Base-by-base conservation (phyloP, 2,329 filamentous ascomycete genomes). In the Penicillium crustosum region DNA sequence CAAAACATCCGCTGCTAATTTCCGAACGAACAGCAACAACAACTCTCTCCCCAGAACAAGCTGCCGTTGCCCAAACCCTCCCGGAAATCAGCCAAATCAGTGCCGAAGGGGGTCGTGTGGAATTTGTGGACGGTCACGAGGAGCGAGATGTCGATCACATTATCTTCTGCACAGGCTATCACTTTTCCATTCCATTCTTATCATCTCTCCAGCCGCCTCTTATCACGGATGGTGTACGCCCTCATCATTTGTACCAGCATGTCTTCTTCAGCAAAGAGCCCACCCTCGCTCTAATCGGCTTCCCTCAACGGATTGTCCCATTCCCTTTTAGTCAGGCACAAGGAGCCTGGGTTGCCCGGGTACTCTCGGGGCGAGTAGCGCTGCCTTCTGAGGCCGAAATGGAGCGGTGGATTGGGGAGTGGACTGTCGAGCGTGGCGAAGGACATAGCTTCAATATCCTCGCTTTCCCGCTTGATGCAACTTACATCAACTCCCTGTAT, bases 401-500 rank as follows among this genome's bases (percentile, higher is more conserved):
- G 57, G 44, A 59, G 15, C 29, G 43, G 10, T 59, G 57, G 57
- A 57, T 57, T 23, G 19, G 15, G 9, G 38, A 53, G 2, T 59
- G 57, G 57, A 42, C 44, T 2, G 29, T 17, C 2, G 5, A 13
- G 6, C 53, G 44, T 7, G 60, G 60, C 7, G 53, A 57, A 4
- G 57, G 53, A 8, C 51, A 41, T 8, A 49, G 31, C 15, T 61
- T 61, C 19, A 60, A 61, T 38, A 48, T 29, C 9, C 50, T 62
- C 33, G 55, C 49, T 3, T 58, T 58, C 19, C 59, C 58, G 8
- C 41, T 58, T 13, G 60, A 62, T 50, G 59, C 56, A 19, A 36
- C 36, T 8, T 62, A 62, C 33, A 62, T 62, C 31, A 62, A 61
- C 25, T 29, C n/a, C 4, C 38, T 62, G 21, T 25, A 59, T 10